Evolutionary conservation across 1,139 yeast species (phyloP).

Genomic region (Candida sp.): DNA sequence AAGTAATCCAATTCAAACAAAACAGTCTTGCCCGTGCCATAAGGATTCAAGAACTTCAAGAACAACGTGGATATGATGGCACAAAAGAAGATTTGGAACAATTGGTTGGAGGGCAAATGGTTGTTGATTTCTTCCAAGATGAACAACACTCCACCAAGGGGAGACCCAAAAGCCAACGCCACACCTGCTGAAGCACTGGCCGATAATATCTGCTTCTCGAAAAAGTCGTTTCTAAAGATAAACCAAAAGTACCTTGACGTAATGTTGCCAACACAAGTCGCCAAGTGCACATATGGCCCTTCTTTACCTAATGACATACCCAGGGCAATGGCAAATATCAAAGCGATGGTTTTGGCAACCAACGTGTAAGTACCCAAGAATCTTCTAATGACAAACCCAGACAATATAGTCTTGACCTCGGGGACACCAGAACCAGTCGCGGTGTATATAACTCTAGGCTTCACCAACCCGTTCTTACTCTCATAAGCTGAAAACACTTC

Average conservation of each 20-base stretch:
- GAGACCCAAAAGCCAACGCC: slow-evolving; percentile 73
- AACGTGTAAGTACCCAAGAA: slow-evolving; percentile 62
- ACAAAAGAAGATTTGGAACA: slow-evolving; percentile 64
- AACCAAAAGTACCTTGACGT: slow-evolving; percentile 54
- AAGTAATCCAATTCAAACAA: slow-evolving; percentile 58
- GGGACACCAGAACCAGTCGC: slow-evolving; percentile 71
- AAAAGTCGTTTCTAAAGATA: slow-evolving; percentile 53
- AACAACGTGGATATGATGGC: slow-evolving; percentile 63
- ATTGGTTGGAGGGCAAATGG: slow-evolving; percentile 59
- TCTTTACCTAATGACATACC: slow-evolving; percentile 73
- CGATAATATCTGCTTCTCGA: slow-evolving; percentile 60
- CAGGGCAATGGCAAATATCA: slow-evolving; percentile 65
- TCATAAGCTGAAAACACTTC: background rate
- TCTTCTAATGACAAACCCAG: slow-evolving; percentile 59
- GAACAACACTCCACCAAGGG: slow-evolving; percentile 71
- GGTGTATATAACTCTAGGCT: slow-evolving; percentile 46
- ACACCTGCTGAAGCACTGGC: slow-evolving; percentile 76
- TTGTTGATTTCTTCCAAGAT: slow-evolving; percentile 69
- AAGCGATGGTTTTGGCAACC: slow-evolving; percentile 52
- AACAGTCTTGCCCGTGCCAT: slow-evolving; percentile 67
- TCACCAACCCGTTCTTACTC: slow-evolving; percentile 3
- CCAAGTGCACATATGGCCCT: slow-evolving; percentile 75
- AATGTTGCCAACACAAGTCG: slow-evolving; percentile 69
- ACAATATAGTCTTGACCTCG: slow-evolving; percentile 60
- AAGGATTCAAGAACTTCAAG: slow-evolving; percentile 60